Conservation (phyloP, 1,284 basidiomycete genomes). For the Malassezia brasiliensis region DNA sequence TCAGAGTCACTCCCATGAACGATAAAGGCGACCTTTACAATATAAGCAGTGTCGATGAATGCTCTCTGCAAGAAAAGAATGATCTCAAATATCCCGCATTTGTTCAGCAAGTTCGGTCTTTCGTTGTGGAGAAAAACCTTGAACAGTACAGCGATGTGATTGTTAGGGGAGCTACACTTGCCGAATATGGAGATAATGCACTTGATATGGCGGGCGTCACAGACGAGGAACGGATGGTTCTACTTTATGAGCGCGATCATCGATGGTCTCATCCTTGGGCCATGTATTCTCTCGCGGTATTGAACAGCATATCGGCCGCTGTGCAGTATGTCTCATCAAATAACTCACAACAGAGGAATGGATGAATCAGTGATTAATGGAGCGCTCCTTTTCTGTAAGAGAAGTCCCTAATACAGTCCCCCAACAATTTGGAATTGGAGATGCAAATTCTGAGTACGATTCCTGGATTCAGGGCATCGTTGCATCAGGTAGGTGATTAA, state of each 20-base stretch:
- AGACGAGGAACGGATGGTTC: conserved; percentile 56
- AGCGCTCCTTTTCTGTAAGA: conserved; percentile 48
- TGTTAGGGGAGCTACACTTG: conserved; percentile 34
- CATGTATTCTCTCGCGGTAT: conserved; percentile 58
- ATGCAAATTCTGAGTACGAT: conserved; percentile 24
- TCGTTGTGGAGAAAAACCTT: conserved; percentile 30
- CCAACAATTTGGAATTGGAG: conserved; percentile 56
- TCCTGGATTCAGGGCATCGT: neutral
- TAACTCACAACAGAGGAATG: neutral
- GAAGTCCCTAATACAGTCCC: conserved; percentile 44
- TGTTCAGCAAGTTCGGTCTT: conserved; percentile 20
- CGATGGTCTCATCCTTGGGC: conserved; percentile 52
- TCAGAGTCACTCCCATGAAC: too few species aligned
- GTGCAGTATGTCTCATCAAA: conserved; percentile 61
- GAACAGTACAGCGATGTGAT: conserved; percentile 23
- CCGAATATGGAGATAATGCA: conserved; percentile 51
- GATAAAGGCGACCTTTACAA: too few species aligned
- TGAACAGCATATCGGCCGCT: conserved; percentile 59
- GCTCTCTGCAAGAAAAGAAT: too few species aligned
- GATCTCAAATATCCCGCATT: conserved; percentile 49
- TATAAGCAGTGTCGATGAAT: too few species aligned
- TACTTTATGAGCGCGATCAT: conserved; percentile 56
- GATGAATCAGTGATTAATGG: conserved; percentile 63
- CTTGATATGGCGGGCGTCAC: conserved; percentile 52
- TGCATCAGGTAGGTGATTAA: conserved; percentile 54